These are phyloP conservation scores for Dictyostelium firmibasis DNA, from an alignment of 78 protist genomes.

Conservation along the genomic window DNA sequence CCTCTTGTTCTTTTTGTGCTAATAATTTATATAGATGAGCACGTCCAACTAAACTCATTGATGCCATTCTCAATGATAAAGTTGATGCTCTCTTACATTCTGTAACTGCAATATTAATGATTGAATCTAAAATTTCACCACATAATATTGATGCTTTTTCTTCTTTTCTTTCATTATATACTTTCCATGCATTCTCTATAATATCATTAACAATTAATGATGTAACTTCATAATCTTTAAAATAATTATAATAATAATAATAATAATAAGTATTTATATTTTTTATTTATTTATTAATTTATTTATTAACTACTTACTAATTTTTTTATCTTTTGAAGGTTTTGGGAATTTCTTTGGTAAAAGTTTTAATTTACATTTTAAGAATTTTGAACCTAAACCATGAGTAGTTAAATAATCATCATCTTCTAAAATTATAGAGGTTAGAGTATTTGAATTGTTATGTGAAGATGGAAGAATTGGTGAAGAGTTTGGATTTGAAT, in stretches of 20 bases:
- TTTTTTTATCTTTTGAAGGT: constrained; percentile 37
- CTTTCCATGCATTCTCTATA: constrained; percentile 27
- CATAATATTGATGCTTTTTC: not conserved
- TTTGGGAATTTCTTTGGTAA: constrained; percentile 46
- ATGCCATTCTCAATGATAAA: constrained; percentile 36
- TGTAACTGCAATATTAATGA: not conserved
- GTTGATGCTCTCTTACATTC: constrained; percentile 54
- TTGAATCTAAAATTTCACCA: constrained; percentile 2
- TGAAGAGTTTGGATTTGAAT: not conserved
- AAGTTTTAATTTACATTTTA: constrained; percentile 55
- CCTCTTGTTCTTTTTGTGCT: constrained; percentile 60
- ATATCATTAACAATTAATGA: constrained; percentile 34
- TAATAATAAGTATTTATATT: no score
- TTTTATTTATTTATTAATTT: not conserved
- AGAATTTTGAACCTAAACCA: constrained; percentile 37
- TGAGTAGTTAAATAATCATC: constrained; percentile 16
- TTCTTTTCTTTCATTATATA: not conserved
- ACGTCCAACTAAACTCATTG: not conserved
- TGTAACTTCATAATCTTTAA: constrained; percentile 12
- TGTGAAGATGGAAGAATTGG: not conserved
- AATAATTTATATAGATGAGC: constrained; percentile 30
- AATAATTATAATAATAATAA: not conserved
- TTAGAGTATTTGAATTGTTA: not conserved
- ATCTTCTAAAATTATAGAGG: not conserved
- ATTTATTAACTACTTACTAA: not conserved